phyloP scores from a whole-genome alignment of 2,329 filamentous ascomycete genomes.

The Ceratocystis albifundus region DNA sequence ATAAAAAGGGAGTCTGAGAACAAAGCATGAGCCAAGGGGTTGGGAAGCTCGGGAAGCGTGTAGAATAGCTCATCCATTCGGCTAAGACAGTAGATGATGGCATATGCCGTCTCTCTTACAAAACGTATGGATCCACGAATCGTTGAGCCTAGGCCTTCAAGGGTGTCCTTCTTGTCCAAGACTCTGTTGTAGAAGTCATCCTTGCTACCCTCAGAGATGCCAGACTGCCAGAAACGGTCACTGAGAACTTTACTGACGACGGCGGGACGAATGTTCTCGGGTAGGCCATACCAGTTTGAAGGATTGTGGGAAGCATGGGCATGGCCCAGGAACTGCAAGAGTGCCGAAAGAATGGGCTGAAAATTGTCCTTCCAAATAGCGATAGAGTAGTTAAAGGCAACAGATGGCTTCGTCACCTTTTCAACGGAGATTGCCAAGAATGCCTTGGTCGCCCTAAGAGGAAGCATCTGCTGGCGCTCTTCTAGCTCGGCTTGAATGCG shows the following conservation, averaged over 20 bases:
- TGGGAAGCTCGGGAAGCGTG: conserved; percentile 71
- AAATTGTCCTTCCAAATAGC: conserved; percentile 77
- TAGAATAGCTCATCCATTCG: conserved; percentile 81
- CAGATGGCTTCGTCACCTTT: conserved; percentile 62
- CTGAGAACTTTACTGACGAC: conserved; percentile 76
- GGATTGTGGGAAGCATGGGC: conserved; percentile 87
- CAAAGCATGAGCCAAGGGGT: conserved; percentile 69
- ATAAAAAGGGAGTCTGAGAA: conserved; percentile 72
- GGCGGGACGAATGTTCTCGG: conserved; percentile 55
- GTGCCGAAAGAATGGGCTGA: conserved; percentile 67
- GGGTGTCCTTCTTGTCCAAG: conserved; percentile 72
- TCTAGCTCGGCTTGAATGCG: conserved; percentile 68
- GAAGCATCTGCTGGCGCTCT: conserved; percentile 61
- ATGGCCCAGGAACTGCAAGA: conserved; percentile 76
- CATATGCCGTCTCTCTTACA: conserved; percentile 86
- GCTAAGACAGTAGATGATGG: conserved; percentile 88
- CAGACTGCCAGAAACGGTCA: conserved; percentile 96
- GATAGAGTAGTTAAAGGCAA: conserved; percentile 63
- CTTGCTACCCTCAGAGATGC: conserved; percentile 88
- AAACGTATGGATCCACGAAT: conserved; percentile 81
- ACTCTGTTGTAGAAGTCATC: conserved; percentile 95
- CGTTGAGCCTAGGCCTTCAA: conserved; percentile 88
- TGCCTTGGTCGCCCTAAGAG: conserved; percentile 77
- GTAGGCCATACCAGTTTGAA: conserved; percentile 67
- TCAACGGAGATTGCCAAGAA: conserved; percentile 90